A percentile compares a stretch with the other conserved stretches of the same genome.
phyloP scores from a whole-genome alignment of 352 stramenopile genomes.

The Phytopythium helicoides region DNA sequence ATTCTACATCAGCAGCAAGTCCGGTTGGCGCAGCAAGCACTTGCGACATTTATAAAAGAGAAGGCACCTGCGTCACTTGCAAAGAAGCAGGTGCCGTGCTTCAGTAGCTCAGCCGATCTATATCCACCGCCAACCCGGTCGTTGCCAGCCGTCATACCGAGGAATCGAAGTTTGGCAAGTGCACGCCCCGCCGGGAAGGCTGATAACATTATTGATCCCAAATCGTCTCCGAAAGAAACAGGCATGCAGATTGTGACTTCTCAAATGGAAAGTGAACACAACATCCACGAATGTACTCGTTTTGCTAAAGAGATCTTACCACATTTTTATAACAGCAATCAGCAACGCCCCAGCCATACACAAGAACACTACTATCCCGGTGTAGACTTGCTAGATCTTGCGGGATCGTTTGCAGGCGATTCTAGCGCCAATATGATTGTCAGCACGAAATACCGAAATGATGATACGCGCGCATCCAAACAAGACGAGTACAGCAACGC shows the following conservation, averaged over 20 bases:
- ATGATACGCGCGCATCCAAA: background rate
- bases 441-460: too few species aligned
- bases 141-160: too few species aligned
- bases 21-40: constrained; percentile 26
- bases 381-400: background rate
- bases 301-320: constrained; percentile 12
- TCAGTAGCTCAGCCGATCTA: background rate
- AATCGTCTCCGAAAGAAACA: too few species aligned
- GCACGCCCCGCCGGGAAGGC: too few species aligned
- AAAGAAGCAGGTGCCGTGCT: background rate
- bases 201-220: too few species aligned
- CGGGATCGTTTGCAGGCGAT: constrained; percentile 1
- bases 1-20: constrained; percentile 34
- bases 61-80: constrained; percentile 18
- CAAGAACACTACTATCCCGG: constrained; percentile 4
- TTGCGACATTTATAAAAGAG: constrained; percentile 49
- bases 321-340: background rate
- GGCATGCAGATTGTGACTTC: too few species aligned
- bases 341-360: background rate
- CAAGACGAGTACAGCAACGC: constrained; percentile 10
- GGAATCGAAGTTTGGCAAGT: too few species aligned
- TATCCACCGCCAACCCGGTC: background rate
- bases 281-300: constrained; percentile 8
- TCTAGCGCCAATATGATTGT: too few species aligned
- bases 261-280: background rate